Base-by-base conservation (phyloP, 257 asterid genomes). In the Solanum chilense region DNA sequence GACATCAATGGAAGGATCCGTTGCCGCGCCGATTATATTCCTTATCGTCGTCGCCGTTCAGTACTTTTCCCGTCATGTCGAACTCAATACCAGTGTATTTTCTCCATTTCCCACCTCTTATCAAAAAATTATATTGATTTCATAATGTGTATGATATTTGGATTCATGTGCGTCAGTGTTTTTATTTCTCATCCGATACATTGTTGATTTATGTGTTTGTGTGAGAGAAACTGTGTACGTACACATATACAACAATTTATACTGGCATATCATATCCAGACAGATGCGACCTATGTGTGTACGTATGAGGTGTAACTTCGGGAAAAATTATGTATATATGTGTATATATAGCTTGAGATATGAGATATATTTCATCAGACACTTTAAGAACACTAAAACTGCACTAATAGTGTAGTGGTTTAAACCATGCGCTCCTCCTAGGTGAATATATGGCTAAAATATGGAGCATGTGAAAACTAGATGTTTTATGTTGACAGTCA, bases 21-120 rank as follows among this genome's bases (percentile, higher is more conserved):
- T 92, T 37, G 95, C 96, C 25, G 97, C 99, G 87, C 96, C 97
- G 9, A 25, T 89, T 71, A 87, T 95, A 86, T 94, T 95, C 94
- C 71, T 92, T 88, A 86, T 94, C 86, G 98, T 95, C 23, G 93
- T 91, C 56, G 69, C 80, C 73, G 87, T 93, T 84, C 98, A 95
- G 86, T 88, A 90, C 81, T 83, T 87, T 60, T 92, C 98, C 39
- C 95, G 95, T 87, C 91, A 92, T 90, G 47, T 94, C 64, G 98
- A 95, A 86, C 86, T 93, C 68, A 42, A 39, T 80, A 94, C 86
- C 68, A 95, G 93, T 98, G 98, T 92, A 37, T 52, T 78, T 78
- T 78, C 66, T 78, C n/a, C 14, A n/a, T 76, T 41, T 76, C 21
- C 3, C 58, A 44, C 21, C 62, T 12, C 60, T 58, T 58, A 58